Conservation (phyloP, 2,329 filamentous ascomycete genomes). For the Colletotrichum coccodes region DNA sequence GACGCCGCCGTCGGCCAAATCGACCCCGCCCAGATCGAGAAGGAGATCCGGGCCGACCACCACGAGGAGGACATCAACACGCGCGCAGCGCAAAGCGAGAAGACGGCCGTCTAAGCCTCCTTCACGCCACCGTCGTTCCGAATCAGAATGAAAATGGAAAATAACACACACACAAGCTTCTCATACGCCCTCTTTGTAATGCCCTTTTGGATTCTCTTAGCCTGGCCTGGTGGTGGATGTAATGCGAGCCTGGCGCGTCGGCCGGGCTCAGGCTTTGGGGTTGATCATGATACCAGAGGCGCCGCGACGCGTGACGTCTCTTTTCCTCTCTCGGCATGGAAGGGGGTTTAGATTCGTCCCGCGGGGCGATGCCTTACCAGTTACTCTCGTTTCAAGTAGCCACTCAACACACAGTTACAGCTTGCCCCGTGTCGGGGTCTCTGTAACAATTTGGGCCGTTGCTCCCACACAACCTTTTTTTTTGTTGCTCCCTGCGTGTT, state of each 20-base stretch:
- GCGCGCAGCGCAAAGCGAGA: constrained; percentile 32
- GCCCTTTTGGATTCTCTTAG: not conserved
- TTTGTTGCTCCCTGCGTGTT: too few species aligned
- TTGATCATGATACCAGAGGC: constrained; percentile 30
- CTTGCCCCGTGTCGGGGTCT: not conserved
- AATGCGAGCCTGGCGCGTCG: constrained; percentile 15
- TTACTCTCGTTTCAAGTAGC: constrained; percentile 26
- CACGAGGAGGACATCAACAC: constrained; percentile 46
- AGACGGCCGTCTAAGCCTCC: constrained; percentile 35
- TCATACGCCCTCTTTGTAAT: constrained; percentile 20
- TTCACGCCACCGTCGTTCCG: not conserved
- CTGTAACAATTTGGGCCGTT: constrained; percentile 1
- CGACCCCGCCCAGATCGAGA: constrained; percentile 64
- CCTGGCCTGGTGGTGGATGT: constrained; percentile 11
- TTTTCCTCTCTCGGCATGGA: too few species aligned
- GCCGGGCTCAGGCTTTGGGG: constrained; percentile 4
- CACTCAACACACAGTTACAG: not conserved
- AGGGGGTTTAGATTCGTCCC: not conserved
- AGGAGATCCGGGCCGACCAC: constrained; percentile 56
- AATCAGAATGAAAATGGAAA: not conserved
- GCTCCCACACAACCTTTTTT: not conserved
- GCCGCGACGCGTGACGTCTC: not conserved
- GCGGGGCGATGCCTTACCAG: constrained; percentile 7
- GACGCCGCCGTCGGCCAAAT: constrained; percentile 66
- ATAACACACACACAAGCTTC: not conserved